Conservation (phyloP, 139 green algal genomes). For the Auxenochlorella pyrenoidosa region DNA sequence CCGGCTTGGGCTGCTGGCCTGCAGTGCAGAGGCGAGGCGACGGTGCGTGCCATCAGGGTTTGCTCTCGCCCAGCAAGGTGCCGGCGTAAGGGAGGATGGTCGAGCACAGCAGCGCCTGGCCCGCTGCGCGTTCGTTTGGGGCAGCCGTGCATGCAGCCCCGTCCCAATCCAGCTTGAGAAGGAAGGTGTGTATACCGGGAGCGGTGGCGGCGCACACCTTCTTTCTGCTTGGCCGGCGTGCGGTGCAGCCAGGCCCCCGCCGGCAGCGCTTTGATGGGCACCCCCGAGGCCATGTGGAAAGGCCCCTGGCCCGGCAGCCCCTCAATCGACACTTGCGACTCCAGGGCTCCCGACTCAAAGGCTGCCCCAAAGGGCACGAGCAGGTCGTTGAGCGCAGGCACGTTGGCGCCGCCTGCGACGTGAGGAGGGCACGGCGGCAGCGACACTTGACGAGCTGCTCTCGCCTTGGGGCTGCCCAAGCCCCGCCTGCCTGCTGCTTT, state of each 20-base stretch:
- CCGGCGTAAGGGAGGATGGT: no score
- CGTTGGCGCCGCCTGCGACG: constrained; percentile 89
- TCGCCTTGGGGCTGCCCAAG: no score
- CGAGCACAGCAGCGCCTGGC: no score
- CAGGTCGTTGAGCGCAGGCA: constrained; percentile 97
- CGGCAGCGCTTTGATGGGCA: constrained; percentile 71
- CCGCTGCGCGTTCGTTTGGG: no score
- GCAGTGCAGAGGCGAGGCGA: not conserved
- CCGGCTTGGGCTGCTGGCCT: constrained; percentile 1
- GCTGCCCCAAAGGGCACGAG: constrained; percentile 83
- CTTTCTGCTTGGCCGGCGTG: constrained; percentile 47
- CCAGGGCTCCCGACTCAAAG: constrained; percentile 66
- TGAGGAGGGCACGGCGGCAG: not conserved
- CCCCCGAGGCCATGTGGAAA: constrained; percentile 61
- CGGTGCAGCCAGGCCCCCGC: constrained; percentile 65
- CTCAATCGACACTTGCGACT: not conserved
- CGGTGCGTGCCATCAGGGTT: not conserved
- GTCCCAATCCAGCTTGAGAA: no score
- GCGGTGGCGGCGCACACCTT: constrained; percentile 20
- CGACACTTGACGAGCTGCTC: no score
- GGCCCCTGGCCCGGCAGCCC: not conserved
- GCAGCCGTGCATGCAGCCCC: no score
- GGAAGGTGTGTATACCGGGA: no score
- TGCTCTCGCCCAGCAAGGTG: no score
- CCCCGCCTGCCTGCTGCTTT: no score